phyloP scores from a whole-genome alignment of 139 green algal species.

The Chlorella sp. region DNA sequence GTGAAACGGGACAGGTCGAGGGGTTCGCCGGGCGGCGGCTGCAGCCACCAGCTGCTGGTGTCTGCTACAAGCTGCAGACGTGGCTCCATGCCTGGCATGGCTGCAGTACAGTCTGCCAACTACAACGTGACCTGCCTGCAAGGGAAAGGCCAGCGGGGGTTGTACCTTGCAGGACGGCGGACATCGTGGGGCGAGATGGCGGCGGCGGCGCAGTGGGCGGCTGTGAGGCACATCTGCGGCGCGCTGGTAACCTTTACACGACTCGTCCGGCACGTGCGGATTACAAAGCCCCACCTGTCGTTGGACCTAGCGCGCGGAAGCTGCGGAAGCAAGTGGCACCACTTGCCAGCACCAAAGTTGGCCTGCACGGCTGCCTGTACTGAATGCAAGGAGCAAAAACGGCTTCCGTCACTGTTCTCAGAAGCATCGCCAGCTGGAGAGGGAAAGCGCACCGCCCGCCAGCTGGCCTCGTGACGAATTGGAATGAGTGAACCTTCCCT shows the following conservation, averaged over 20 bases:
- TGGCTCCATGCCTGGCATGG: not conserved
- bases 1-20: not conserved
- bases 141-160: not conserved
- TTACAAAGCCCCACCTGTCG: too few species aligned
- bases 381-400: too few species aligned
- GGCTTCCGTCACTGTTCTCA: too few species aligned
- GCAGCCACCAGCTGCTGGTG: not conserved
- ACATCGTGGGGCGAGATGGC: not conserved
- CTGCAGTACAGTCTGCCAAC: not conserved
- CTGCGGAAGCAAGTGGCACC: too few species aligned
- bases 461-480: too few species aligned
- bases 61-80: not conserved
- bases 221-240: not conserved
- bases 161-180: not conserved
- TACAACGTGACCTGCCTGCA: not conserved
- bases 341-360: too few species aligned
- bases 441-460: too few species aligned
- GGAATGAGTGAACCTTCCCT: too few species aligned
- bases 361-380: too few species aligned
- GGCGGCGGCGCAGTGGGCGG: not conserved
- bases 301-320: too few species aligned
- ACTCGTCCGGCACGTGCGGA: not conserved
- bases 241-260: not conserved
- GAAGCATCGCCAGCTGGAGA: too few species aligned
- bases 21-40: not conserved